These are phyloP conservation scores for Apiotrichum brassicae DNA, from an alignment of 1,284 basidiomycete species.

Conservation along the genomic window DNA sequence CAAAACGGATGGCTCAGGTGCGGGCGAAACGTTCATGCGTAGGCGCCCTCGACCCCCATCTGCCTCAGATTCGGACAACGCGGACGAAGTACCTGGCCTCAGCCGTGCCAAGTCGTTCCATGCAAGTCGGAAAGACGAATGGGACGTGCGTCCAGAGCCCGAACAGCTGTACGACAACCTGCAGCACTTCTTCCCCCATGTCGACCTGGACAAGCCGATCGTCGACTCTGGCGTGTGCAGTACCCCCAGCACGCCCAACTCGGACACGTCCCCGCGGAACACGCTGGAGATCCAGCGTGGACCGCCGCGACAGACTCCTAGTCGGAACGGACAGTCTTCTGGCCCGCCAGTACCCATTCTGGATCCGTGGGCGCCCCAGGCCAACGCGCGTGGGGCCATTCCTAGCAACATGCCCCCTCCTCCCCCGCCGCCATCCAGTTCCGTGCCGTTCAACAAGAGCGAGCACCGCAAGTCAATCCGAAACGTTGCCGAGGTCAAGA, in stretches of 20 bases:
- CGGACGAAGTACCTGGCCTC: background rate
- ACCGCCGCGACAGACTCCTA: constrained; percentile 10
- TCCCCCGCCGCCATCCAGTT: constrained; percentile 3
- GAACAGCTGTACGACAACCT: constrained; percentile 91
- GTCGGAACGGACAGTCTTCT: background rate
- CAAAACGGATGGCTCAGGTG: too few relatives aligned
- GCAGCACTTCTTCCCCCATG: constrained; percentile 91
- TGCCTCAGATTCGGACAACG: background rate
- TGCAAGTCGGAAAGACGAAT: constrained; percentile 1
- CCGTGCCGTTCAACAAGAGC: constrained; percentile 34
- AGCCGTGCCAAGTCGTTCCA: background rate
- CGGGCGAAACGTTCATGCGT: too few relatives aligned
- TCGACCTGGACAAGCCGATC: constrained; percentile 93
- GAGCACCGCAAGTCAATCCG: constrained; percentile 73
- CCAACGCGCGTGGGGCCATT: background rate
- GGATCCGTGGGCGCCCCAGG: background rate
- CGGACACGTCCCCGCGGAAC: constrained; percentile 27
- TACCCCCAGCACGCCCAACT: constrained; percentile 57
- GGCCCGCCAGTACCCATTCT: too few relatives aligned
- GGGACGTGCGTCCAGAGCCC: constrained; percentile 64
- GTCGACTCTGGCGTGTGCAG: constrained; percentile 64
- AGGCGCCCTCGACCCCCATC: background rate
- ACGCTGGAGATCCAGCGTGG: constrained; percentile 6
- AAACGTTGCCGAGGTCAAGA: constrained; percentile 59
- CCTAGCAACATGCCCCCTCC: constrained; percentile 23